Evolutionary conservation across 306 rosid species (phyloP).

Genomic region (Castanospermum australe): DNA sequence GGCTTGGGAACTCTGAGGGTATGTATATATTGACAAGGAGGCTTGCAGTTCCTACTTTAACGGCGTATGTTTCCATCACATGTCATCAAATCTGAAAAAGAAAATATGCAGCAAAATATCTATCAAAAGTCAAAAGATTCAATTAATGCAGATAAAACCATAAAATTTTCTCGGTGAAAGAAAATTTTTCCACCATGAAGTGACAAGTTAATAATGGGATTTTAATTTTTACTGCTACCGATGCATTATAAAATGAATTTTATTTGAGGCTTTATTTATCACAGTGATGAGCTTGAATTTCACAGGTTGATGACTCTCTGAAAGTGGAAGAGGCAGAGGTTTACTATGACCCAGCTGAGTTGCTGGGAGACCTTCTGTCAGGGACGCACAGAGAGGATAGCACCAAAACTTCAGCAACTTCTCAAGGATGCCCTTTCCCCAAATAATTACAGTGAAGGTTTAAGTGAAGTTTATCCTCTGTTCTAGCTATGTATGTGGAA

Average conservation of each 20-base stretch:
- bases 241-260: not conserved
- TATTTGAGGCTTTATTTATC: not conserved
- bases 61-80: not conserved
- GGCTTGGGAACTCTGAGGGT: slow-evolving; percentile 76
- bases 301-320: slow-evolving; percentile 48
- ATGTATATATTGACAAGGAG: not conserved
- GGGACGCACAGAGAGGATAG: not conserved
- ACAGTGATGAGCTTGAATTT: not conserved
- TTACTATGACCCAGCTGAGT: slow-evolving; percentile 62
- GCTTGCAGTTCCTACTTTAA: not conserved
- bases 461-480: not conserved
- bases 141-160: too few relatives aligned
- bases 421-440: slow-evolving; percentile 22
- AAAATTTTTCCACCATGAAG: not conserved
- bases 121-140: not conserved
- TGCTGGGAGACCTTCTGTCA: slow-evolving; percentile 45
- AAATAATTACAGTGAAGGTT: not conserved
- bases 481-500: not conserved
- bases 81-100: not conserved
- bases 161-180: not conserved
- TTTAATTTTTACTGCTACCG: not conserved
- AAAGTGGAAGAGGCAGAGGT: slow-evolving; percentile 50
- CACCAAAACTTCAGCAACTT: not conserved
- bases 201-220: not conserved
- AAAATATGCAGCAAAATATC: not conserved